Percentiles rank a stretch among this genome's conserved stretches.
Conservation (phyloP, 139 green algal species). For the Volvox africanus region DNA sequence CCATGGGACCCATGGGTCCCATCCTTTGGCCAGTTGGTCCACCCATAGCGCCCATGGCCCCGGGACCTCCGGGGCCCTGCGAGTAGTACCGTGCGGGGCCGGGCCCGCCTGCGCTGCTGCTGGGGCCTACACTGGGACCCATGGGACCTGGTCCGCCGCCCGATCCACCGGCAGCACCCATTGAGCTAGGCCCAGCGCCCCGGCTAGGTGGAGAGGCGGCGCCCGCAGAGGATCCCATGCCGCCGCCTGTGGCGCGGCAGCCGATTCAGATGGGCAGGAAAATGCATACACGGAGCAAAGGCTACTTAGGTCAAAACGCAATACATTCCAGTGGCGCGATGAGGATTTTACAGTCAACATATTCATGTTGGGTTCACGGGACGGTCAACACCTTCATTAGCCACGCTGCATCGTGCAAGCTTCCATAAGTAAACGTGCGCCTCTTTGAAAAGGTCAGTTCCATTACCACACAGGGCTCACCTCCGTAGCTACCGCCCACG, state of each 20-base stretch:
- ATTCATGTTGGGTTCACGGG: too few relatives aligned
- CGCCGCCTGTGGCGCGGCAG: not conserved
- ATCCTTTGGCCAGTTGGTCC: not conserved
- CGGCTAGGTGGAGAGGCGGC: not conserved
- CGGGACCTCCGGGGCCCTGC: not conserved
- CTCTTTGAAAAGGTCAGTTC: too few relatives aligned
- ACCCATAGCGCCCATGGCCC: constrained; percentile 14
- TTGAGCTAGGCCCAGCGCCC: not conserved
- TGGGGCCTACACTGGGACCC: not conserved
- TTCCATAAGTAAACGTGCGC: too few relatives aligned
- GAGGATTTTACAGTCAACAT: too few relatives aligned
- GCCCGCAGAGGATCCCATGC: not conserved
- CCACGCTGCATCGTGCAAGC: too few relatives aligned
- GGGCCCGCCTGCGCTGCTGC: not conserved
- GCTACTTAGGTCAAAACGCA: too few relatives aligned
- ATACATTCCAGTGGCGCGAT: too few relatives aligned
- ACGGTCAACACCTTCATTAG: too few relatives aligned
- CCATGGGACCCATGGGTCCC: constrained; percentile 33
- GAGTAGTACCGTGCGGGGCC: not conserved
- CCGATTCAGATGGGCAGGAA: too few relatives aligned
- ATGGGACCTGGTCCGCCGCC: constrained; percentile 8
- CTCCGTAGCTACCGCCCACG: constrained; percentile 4
- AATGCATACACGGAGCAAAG: too few relatives aligned
- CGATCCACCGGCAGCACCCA: not conserved
- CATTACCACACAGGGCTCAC: not conserved